Percentiles rank a stretch among this genome's conserved stretches.
phyloP scores from a whole-genome alignment of 805 yeast genomes.

The Candida chauliodis region DNA sequence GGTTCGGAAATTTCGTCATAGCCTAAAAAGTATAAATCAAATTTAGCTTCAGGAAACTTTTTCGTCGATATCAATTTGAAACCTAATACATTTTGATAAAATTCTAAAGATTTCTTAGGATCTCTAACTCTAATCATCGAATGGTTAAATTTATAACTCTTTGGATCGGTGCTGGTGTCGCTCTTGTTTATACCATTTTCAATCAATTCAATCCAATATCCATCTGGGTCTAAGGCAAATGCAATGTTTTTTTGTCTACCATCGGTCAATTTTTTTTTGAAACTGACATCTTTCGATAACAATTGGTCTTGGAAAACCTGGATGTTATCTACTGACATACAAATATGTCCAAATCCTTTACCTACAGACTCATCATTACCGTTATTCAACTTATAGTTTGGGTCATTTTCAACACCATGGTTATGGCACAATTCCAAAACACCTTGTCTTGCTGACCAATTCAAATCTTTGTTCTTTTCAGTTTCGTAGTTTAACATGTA shows the following conservation, averaged over 20 bases:
- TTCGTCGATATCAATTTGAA: conserved; percentile 62
- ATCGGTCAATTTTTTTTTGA: conserved; percentile 80
- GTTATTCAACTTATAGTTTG: conserved; percentile 56
- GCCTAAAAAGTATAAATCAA: conserved; percentile 83
- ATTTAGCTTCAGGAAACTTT: conserved; percentile 66
- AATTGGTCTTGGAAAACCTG: conserved; percentile 56
- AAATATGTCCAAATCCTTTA: conserved; percentile 92
- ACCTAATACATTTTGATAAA: conserved; percentile 78
- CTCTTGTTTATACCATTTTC: conserved; percentile 47
- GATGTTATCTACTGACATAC: conserved; percentile 82
- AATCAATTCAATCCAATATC: conserved; percentile 93
- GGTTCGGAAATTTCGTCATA: conserved; percentile 47
- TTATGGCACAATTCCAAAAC: conserved; percentile 81
- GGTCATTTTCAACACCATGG: conserved; percentile 65
- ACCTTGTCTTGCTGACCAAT: conserved; percentile 54
- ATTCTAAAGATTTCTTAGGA: conserved; percentile 67
- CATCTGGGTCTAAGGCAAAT: conserved; percentile 91
- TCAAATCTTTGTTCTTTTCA: conserved; percentile 31
- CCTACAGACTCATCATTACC: conserved; percentile 78
- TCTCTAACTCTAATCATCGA: conserved; percentile 92
- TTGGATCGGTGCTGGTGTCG: conserved; percentile 35
- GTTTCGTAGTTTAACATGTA: conserved; percentile 64
- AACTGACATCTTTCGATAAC: conserved; percentile 59
- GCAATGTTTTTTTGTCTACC: conserved; percentile 95
- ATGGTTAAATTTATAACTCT: conserved; percentile 67